A percentile compares a stretch with the other conserved stretches of the same genome.
Evolutionary conservation across 768 basidiomycete genomes (phyloP).

Genomic region (Nidula microcarpa): DNA sequence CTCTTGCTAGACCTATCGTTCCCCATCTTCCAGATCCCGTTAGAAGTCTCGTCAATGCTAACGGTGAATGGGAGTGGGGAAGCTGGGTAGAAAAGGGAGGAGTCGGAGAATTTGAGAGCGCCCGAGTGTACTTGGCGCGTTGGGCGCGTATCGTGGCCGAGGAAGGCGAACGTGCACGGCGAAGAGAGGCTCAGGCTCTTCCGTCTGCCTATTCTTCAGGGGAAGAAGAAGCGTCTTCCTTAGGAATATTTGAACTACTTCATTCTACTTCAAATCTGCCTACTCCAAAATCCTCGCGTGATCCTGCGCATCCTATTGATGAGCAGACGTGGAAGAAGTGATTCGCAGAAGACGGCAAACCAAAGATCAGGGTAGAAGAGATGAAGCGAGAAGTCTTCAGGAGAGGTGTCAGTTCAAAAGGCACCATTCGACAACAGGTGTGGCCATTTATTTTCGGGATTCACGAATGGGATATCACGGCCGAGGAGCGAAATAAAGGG

Average conservation of each 20-base stretch:
- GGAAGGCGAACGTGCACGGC: slow-evolving; percentile 89
- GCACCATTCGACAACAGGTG: slow-evolving; percentile 60
- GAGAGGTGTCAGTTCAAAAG: slow-evolving; percentile 58
- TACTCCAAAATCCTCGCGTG: slow-evolving; percentile 78
- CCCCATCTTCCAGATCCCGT: slow-evolving; percentile 97
- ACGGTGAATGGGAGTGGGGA: slow-evolving; percentile 90
- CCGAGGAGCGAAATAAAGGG: slow-evolving; percentile 51
- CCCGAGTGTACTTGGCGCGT: slow-evolving; percentile 90
- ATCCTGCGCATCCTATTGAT: slow-evolving; percentile 75
- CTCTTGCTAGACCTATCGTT: slow-evolving; percentile 91
- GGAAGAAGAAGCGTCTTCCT: slow-evolving; percentile 61
- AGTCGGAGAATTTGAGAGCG: slow-evolving; percentile 95
- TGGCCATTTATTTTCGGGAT: slow-evolving; percentile 94
- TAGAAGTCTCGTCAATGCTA: slow-evolving; percentile 81
- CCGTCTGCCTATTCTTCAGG: slow-evolving; percentile 47
- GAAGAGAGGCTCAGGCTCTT: slow-evolving; percentile 71
- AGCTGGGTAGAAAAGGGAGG: slow-evolving; percentile 93
- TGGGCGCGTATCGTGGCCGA: slow-evolving; percentile 99
- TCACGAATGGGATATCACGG: slow-evolving; percentile 72
- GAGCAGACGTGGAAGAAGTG: slow-evolving; percentile 70
- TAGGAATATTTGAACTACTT: slow-evolving; percentile 86
- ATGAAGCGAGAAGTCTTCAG: slow-evolving; percentile 78
- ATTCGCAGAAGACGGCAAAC: slow-evolving; percentile 72
- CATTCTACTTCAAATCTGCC: slow-evolving; percentile 78
- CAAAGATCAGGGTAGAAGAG: slow-evolving; percentile 61